Conservation (phyloP, 2,329 filamentous ascomycete species). For the Colletotrichum viniferum region DNA sequence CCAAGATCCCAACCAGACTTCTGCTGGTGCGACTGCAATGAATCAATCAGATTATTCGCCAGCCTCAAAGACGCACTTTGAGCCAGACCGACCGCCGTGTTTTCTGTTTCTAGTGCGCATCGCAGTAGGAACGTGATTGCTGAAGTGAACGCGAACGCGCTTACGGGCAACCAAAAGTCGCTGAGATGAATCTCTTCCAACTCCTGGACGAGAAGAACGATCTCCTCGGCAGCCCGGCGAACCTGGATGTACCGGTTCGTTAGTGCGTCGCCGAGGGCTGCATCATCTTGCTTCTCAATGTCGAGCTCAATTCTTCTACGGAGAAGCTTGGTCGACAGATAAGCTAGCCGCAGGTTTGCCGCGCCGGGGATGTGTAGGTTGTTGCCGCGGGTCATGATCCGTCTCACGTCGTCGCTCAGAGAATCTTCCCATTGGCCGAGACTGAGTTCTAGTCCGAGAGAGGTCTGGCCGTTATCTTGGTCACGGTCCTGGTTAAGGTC, state of each 20-base stretch:
- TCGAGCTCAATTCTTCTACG: conserved; percentile 52
- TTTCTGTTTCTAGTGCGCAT: conserved; percentile 49
- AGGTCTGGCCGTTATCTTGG: conserved; percentile 12
- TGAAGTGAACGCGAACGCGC: conserved; percentile 50
- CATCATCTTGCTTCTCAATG: conserved; percentile 33
- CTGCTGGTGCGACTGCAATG: conserved; percentile 40
- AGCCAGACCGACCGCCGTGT: conserved; percentile 34
- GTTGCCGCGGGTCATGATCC: conserved; percentile 45
- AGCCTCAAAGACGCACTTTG: conserved; percentile 45
- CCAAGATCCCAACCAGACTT: conserved; percentile 52
- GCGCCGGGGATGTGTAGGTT: conserved; percentile 46
- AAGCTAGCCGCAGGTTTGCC: conserved; percentile 55
- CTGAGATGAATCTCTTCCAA: conserved; percentile 44
- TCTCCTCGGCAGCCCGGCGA: conserved; percentile 51
- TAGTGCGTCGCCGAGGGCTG: background rate
- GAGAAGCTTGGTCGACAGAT: conserved; percentile 51
- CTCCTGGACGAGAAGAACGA: conserved; percentile 51
- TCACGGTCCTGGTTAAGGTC: conserved; percentile 13
- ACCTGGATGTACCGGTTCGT: conserved; percentile 40
- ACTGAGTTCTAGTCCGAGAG: conserved; percentile 37
- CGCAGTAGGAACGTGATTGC: conserved; percentile 55
- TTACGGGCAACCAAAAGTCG: conserved; percentile 56
- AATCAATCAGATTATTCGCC: conserved; percentile 44
- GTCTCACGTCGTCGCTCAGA: conserved; percentile 39
- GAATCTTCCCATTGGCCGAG: conserved; percentile 50